These are phyloP conservation scores for Trifolium dubium DNA, from an alignment of 306 rosid species.

Conservation along the genomic window DNA sequence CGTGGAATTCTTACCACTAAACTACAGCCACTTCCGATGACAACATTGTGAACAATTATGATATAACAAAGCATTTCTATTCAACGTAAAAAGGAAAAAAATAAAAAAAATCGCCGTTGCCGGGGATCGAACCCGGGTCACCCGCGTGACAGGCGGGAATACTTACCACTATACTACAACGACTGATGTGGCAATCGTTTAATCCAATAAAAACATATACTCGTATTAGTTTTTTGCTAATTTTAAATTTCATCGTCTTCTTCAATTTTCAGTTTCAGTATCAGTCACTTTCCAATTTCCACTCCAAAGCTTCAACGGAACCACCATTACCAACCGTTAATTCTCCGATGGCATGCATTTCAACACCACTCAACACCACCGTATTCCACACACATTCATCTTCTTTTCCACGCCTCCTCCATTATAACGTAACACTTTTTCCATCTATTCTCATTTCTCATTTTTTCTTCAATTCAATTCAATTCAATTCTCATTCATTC, in stretches of 20 bases:
- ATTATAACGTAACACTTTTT: constrained; percentile 4
- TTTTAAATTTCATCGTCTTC: neutral
- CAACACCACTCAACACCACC: neutral
- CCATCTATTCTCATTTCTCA: neutral
- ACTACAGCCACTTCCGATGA: neutral
- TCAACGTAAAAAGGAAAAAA: neutral
- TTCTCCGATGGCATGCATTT: constrained; percentile 25
- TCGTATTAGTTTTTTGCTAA: neutral
- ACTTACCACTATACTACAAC: constrained; percentile 54
- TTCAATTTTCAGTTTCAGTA: neutral
- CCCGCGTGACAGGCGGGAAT: constrained; percentile 53
- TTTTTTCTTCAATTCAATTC: neutral
- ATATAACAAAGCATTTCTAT: neutral
- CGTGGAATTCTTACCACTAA: constrained; percentile 21
- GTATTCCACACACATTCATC: constrained; percentile 5
- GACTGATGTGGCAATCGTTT: neutral
- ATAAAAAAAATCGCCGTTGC: constrained; percentile 39
- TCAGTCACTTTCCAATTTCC: neutral
- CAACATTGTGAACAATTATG: too few species aligned
- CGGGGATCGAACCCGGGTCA: constrained; percentile 57
- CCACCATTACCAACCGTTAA: neutral
- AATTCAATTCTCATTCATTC: too few species aligned
- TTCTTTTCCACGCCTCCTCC: neutral
- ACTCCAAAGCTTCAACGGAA: neutral
- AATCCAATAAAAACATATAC: neutral